Evolutionary conservation across 345 rosid species (phyloP).

Genomic region (Arabis hirsuta): DNA sequence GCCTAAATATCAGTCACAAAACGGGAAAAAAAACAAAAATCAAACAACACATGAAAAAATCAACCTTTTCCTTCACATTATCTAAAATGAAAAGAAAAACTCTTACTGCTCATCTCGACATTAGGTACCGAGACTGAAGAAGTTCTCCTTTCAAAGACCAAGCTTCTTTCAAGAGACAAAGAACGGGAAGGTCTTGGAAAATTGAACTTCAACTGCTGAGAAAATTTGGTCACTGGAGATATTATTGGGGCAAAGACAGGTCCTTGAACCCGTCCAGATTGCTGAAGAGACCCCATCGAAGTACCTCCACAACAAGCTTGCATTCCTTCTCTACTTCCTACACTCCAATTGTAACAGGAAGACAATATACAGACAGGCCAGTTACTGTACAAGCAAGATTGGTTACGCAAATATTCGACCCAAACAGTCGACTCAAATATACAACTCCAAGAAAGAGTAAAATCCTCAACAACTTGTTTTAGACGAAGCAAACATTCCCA

Average conservation of each 20-base stretch:
- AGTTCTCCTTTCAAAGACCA: conserved; percentile 55
- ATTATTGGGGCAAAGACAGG: conserved; percentile 43
- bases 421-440: not conserved
- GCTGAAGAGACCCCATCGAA: conserved; percentile 64
- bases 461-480: not conserved
- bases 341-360: not conserved
- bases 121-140: conserved; percentile 59
- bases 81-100: not conserved
- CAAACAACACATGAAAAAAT: not conserved
- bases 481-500: not conserved
- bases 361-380: conserved; percentile 5
- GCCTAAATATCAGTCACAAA: conserved; percentile 46
- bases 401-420: not conserved
- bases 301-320: conserved; percentile 61
- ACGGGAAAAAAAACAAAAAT: not conserved
- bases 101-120: conserved; percentile 58
- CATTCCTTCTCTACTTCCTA: conserved; percentile 43
- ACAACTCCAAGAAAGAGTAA: not conserved
- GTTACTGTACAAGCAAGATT: not conserved
- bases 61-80: not conserved
- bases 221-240: conserved; percentile 43
- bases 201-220: conserved; percentile 51
- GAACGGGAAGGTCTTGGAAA: conserved; percentile 49
- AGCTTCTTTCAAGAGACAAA: conserved; percentile 52
- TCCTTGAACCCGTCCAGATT: conserved; percentile 51